These are phyloP conservation scores for Citrus hindsii DNA, from an alignment of 345 rosid genomes.

Conservation along the genomic window DNA sequence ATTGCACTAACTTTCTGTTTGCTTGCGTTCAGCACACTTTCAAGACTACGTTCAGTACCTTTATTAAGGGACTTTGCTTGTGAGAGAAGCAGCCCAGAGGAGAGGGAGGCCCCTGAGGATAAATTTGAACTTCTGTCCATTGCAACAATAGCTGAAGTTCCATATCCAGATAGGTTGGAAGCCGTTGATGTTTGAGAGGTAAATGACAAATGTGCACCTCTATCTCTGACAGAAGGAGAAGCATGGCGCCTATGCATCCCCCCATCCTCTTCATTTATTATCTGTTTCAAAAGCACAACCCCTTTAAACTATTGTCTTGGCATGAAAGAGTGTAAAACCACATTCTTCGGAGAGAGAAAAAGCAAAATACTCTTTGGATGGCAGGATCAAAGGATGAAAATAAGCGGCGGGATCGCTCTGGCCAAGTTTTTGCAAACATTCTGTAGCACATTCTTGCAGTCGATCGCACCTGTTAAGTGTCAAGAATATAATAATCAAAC, in stretches of 20 bases:
- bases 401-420: conserved; percentile 93
- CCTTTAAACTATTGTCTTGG: background rate
- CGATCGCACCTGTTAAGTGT: conserved; percentile 73
- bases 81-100: conserved; percentile 76
- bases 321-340: background rate
- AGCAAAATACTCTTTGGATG: conserved; percentile 81
- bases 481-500: conserved; percentile 7
- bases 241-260: conserved; percentile 94
- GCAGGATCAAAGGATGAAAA: conserved; percentile 92
- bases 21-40: conserved; percentile 93
- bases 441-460: conserved; percentile 98
- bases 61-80: conserved; percentile 66
- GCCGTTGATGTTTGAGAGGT: conserved; percentile 53
- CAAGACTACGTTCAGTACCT: conserved; percentile 87
- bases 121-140: conserved; percentile 88
- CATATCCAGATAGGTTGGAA: conserved; percentile 73
- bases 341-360: background rate
- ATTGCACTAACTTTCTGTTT: conserved; percentile 98
- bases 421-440: conserved; percentile 98
- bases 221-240: conserved; percentile 90
- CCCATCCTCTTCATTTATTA: conserved; percentile 93
- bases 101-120: conserved; percentile 60
- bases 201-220: conserved; percentile 61
- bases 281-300: conserved; percentile 34
- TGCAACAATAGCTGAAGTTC: conserved; percentile 94